Base-by-base conservation (phyloP, 2,329 filamentous ascomycete genomes). In the Sclerotiophoma versabilis region DNA sequence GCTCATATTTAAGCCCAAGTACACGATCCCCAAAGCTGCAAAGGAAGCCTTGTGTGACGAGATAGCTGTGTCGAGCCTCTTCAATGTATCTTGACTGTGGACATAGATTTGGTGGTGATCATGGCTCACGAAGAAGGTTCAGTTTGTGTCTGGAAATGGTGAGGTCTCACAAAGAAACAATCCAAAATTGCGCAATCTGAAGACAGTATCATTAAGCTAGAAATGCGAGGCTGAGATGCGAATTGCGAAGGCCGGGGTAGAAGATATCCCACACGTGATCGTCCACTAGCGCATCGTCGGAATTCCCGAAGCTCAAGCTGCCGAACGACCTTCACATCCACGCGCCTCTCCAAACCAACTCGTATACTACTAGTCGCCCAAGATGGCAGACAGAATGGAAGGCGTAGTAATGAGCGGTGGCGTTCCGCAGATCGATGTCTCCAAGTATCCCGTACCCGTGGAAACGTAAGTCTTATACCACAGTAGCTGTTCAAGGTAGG, bases 331-430 rank as follows among this genome's bases (percentile, higher is more conserved):
- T 44, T 17, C 11, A 33, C 30, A 19, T 45, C 15, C 12, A 14
- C n/a, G 26, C 23, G 20, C 33, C 26, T 19, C 20, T 15, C 26
- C 33, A 32, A 33, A 6, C 48, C 26, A 15, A 1, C 12, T 19
- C 10, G n/a, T 19, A 27, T 23, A 36, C 22, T 23, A 42, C 33
- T 20, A 45, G 49, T 53, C 50, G 50, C 43, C 45, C 34, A 54
- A 34, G 10, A 73, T 73, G 72, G 70, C 63, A 44, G 72, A 73
- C 54, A 70, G 71, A 56, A 73, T 74, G 70, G 71, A 74, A 57
- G 71, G 70, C 33, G 66, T 73, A 44, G 58, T 66, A 14, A 49
- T 59, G 54, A 55, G 59, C 43, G 57, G 53, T 43, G 54, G 60
- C 0, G 59, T 58, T 9, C 57, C 54, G 26, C 54, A 64, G 15